Conservation (phyloP, 768 basidiomycete genomes). For the Boletus tomentosulus region DNA sequence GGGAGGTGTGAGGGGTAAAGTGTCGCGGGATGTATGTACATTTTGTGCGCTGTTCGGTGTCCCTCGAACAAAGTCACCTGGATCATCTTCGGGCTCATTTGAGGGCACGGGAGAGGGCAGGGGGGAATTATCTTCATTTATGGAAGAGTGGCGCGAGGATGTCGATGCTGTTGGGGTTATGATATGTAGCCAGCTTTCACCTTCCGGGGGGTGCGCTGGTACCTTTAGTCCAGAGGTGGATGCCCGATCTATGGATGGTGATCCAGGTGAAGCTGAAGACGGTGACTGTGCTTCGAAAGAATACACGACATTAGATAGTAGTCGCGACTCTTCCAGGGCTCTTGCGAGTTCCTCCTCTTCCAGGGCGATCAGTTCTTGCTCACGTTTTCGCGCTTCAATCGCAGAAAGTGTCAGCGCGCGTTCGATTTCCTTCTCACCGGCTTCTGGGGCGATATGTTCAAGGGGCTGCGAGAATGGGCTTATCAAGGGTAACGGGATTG, state of each 20-base stretch:
- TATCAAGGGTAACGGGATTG: constrained; percentile 21
- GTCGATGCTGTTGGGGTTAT: constrained; percentile 26
- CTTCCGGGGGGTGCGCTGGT: constrained; percentile 18
- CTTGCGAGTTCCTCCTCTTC: constrained; percentile 67
- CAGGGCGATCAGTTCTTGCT: constrained; percentile 23
- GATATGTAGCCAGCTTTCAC: constrained; percentile 31
- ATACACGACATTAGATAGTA: constrained; percentile 13
- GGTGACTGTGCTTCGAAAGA: constrained; percentile 3
- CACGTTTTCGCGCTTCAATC: constrained; percentile 35
- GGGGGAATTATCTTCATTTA: constrained; percentile 27
- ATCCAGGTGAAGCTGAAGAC: constrained; percentile 4
- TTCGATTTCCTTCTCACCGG: constrained; percentile 43
- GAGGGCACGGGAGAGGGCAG: constrained; percentile 19
- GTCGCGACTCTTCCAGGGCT: constrained; percentile 56
- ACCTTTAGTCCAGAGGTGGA: constrained; percentile 15
- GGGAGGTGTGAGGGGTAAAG: constrained; percentile 13
- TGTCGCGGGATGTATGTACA: constrained; percentile 1
- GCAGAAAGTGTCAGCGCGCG: constrained; percentile 44
- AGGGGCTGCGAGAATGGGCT: constrained; percentile 6
- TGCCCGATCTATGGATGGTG: constrained; percentile 11
- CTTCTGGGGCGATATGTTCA: constrained; percentile 1
- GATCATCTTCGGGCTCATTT: constrained; percentile 8
- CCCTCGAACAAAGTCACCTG: constrained; percentile 1
- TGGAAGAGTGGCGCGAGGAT: constrained; percentile 13
- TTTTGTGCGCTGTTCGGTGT: constrained; percentile 5